Conservation (phyloP, 192 early-diverging fungal species). For the Backusella circina region DNA sequence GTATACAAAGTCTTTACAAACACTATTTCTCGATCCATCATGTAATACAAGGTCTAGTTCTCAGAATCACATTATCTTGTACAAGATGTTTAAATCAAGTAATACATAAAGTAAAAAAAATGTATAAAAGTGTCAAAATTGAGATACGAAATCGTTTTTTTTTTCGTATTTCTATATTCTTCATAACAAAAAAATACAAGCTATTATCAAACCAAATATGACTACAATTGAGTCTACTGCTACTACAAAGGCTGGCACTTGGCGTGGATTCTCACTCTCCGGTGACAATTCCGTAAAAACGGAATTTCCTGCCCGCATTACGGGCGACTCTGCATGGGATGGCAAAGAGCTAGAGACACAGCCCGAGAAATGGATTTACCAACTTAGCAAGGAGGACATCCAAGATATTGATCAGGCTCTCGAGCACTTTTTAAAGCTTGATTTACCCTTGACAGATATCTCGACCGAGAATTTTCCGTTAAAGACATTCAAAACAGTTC, state of each 20-base stretch:
- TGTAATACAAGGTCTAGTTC: neutral
- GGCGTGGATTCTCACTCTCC: constrained; percentile 10
- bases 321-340: constrained; percentile 25
- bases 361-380: constrained; percentile 27
- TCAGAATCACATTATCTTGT: neutral
- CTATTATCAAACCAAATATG: neutral
- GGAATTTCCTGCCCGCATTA: constrained; percentile 15
- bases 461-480: constrained; percentile 19
- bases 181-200: neutral
- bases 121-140: neutral
- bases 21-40: neutral
- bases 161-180: neutral
- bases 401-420: constrained; percentile 24
- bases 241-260: neutral
- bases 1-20: neutral
- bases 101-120: neutral
- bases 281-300: neutral
- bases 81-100: neutral
- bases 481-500: constrained; percentile 6
- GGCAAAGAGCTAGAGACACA: constrained; percentile 22
- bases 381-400: constrained; percentile 19
- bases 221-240: neutral
- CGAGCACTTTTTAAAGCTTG: constrained; percentile 15
- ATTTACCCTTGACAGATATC: constrained; percentile 17
- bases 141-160: neutral